Base-by-base conservation (phyloP, 345 rosid genomes). In the Xanthoceras sorbifolium region DNA sequence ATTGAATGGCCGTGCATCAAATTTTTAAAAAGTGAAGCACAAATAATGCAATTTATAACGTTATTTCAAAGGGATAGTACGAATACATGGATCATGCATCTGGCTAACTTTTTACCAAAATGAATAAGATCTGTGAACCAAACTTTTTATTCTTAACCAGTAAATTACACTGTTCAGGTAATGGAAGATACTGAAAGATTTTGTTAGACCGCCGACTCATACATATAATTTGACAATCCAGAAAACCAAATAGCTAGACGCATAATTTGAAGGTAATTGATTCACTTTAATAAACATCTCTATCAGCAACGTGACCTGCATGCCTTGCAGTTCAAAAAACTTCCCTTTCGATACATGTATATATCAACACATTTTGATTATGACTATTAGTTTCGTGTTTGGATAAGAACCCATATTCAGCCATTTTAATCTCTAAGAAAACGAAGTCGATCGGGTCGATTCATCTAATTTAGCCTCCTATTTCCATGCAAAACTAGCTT, bases 1-100 rank as follows among this genome's bases (percentile, higher is more conserved):
- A 62, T 63, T 36, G 44, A 40, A 62, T 34, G 40, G 57, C 6
- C 40, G 12, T 17, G 57, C 18, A 60, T 42, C 59, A 23, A 57
- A 57, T 26, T 26, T n/a, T 38, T 23, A 59, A 59, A 60, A 57
- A 36, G 75, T 71, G 32, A 34, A 72, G 36, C 42, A 73, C 40
- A 61, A n/a, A 42, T 17, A 40, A 2, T 36, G 59, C 20, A 2
- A 42, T 26, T 5, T 8, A 20, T 48, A 61, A 61, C 68, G 42
- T 73, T 26, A 38, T 60, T 42, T 4, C 15, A 17, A 59, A 61
- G 67, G 59, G 52, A 60, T 61, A 18, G 61, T 57, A 57, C 60
- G 1, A 18, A n/a, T 54, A 50, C 44, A 15, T 50, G 42, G 61
- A 29, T 9, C 34, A 18, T 2, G 9, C 22, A 69, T 57, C 55